These are phyloP conservation scores for Suhomyces atakaporum DNA, from an alignment of 1,139 yeast genomes.

Conservation along the genomic window DNA sequence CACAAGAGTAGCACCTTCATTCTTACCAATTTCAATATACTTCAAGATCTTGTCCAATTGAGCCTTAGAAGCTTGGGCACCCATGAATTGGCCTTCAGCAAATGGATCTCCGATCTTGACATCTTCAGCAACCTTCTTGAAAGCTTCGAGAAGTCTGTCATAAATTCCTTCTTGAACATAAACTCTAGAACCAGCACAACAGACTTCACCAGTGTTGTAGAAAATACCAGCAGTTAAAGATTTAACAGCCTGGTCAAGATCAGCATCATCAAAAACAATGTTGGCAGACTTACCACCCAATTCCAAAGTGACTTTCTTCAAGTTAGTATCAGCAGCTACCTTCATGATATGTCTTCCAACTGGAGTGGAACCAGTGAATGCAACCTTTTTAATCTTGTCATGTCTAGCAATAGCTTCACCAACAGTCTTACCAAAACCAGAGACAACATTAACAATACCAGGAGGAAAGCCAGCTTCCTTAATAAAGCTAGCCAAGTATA, in stretches of 20 bases:
- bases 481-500: slow-evolving; percentile 31
- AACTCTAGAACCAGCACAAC: slow-evolving; percentile 85
- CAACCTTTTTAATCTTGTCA: slow-evolving; percentile 35
- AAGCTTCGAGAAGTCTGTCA: slow-evolving; percentile 62
- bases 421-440: slow-evolving; percentile 34
- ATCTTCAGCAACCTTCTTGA: slow-evolving; percentile 60
- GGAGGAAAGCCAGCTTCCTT: slow-evolving; percentile 34
- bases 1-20: slow-evolving; percentile 72
- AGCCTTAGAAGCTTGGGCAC: slow-evolving; percentile 78
- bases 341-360: slow-evolving; percentile 37
- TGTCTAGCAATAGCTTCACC: slow-evolving; percentile 37
- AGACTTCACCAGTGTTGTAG: slow-evolving; percentile 86
- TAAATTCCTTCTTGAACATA: slow-evolving; percentile 76
- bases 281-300: slow-evolving; percentile 40
- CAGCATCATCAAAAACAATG: slow-evolving; percentile 34
- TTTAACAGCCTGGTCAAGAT: slow-evolving; percentile 49
- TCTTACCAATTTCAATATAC: slow-evolving; percentile 71
- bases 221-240: slow-evolving; percentile 63
- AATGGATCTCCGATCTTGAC: slow-evolving; percentile 75
- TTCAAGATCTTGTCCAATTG: slow-evolving; percentile 76
- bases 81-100: slow-evolving; percentile 71
- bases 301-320: slow-evolving; percentile 39
- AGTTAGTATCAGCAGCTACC: slow-evolving; percentile 31
- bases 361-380: slow-evolving; percentile 41
- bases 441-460: slow-evolving; percentile 37